Evolutionary conservation across 129 eudicot genomes (phyloP).

Genomic region (Deinandra increscens): DNA sequence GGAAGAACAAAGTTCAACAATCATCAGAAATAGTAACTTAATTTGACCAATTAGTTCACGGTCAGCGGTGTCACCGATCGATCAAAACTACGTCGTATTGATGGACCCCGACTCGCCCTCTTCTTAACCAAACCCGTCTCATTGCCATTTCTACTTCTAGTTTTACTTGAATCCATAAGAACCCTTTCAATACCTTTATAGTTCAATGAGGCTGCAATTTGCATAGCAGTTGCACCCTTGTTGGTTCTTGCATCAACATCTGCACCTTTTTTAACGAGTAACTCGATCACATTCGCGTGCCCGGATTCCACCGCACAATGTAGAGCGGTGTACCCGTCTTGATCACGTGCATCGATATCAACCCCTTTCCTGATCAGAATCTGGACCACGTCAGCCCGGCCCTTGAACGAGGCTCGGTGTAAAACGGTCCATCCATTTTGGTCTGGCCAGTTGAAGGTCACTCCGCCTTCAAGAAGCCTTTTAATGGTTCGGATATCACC

Average conservation of each 20-base stretch:
- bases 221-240: constrained; percentile 54
- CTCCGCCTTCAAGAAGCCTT: constrained; percentile 52
- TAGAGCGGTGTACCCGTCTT: constrained; percentile 65
- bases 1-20: neutral
- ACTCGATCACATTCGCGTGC: constrained; percentile 55
- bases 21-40: neutral
- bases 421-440: constrained; percentile 77
- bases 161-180: constrained; percentile 32
- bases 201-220: constrained; percentile 55
- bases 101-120: constrained; percentile 30
- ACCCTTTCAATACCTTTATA: constrained; percentile 56
- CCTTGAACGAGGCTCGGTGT: constrained; percentile 68
- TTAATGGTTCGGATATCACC: constrained; percentile 55
- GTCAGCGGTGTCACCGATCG: constrained; percentile 39
- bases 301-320: constrained; percentile 69
- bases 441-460: constrained; percentile 48
- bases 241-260: constrained; percentile 58
- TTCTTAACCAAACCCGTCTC: constrained; percentile 35
- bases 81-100: constrained; percentile 42
- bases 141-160: constrained; percentile 24
- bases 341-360: constrained; percentile 50
- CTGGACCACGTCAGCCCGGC: constrained; percentile 42
- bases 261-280: constrained; percentile 58
- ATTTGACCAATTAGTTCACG: constrained; percentile 26
- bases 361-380: constrained; percentile 53